Evolutionary conservation across 139 green algal species (phyloP).

Genomic region (Asterochloris erici): DNA sequence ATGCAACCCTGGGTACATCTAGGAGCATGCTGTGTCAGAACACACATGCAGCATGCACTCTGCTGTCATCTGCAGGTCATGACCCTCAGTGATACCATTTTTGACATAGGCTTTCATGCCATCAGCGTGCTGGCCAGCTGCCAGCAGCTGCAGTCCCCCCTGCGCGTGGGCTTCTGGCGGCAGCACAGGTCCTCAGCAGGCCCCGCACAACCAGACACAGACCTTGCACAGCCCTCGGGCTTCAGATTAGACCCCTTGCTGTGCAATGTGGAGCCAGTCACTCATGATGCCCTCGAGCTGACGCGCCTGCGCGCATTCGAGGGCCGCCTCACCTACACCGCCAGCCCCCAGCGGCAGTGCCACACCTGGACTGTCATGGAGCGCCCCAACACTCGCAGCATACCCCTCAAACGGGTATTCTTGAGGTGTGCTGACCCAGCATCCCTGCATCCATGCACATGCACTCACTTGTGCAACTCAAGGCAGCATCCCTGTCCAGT

Average conservation of each 20-base stretch:
- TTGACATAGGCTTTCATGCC: constrained; percentile 29
- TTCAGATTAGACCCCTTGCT: constrained; percentile 37
- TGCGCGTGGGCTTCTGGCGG: constrained; percentile 52
- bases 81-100: not conserved
- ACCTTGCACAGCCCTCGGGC: not conserved
- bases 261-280: constrained; percentile 44
- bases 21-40: too few species aligned
- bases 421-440: constrained; percentile 37
- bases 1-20: too few species aligned
- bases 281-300: constrained; percentile 79
- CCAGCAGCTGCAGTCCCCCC: constrained; percentile 32
- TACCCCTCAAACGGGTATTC: constrained; percentile 75
- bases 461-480: too few species aligned
- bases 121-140: constrained; percentile 44
- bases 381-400: constrained; percentile 36
- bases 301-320: constrained; percentile 43
- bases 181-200: not conserved
- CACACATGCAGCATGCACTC: too few species aligned
- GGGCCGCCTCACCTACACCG: constrained; percentile 39
- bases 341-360: constrained; percentile 87
- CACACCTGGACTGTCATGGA: constrained; percentile 81
- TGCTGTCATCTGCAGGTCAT: too few species aligned
- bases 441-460: too few species aligned
- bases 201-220: not conserved
- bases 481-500: too few species aligned